Conservation (phyloP, 257 asterid genomes). For the Paraleonurus japonicus region DNA sequence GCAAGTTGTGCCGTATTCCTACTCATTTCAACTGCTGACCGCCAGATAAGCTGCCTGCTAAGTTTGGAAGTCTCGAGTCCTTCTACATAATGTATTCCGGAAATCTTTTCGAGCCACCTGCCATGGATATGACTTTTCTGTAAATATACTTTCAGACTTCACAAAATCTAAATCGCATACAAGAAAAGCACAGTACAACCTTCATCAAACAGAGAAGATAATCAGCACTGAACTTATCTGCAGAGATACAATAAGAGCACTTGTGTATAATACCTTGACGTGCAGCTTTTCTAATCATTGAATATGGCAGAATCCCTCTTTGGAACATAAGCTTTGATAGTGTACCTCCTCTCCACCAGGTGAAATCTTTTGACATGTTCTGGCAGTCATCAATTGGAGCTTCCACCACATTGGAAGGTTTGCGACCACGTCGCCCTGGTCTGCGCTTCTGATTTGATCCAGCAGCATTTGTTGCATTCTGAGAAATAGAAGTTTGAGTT, state of each 20-base stretch:
- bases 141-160: constrained; percentile 1
- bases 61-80: constrained; percentile 58
- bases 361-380: constrained; percentile 44
- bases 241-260: constrained; percentile 16
- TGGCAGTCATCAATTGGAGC: constrained; percentile 43
- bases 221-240: constrained; percentile 18
- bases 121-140: constrained; percentile 28
- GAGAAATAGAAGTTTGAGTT: constrained; percentile 50
- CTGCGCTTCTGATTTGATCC: constrained; percentile 75
- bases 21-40: constrained; percentile 86
- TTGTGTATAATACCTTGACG: constrained; percentile 55
- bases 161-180: background rate
- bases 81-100: constrained; percentile 60
- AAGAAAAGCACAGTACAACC: constrained; percentile 19
- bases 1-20: constrained; percentile 75
- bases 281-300: constrained; percentile 61
- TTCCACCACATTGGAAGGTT: constrained; percentile 48
- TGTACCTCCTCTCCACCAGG: constrained; percentile 90
- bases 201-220: constrained; percentile 9
- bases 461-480: constrained; percentile 44
- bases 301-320: constrained; percentile 58
- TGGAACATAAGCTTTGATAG: constrained; percentile 60
- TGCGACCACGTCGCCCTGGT: constrained; percentile 88
- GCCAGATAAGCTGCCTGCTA: constrained; percentile 76
- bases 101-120: constrained; percentile 68